phyloP scores from a whole-genome alignment of 1,139 yeast species.

The Magnusiomyces suaveolens region DNA sequence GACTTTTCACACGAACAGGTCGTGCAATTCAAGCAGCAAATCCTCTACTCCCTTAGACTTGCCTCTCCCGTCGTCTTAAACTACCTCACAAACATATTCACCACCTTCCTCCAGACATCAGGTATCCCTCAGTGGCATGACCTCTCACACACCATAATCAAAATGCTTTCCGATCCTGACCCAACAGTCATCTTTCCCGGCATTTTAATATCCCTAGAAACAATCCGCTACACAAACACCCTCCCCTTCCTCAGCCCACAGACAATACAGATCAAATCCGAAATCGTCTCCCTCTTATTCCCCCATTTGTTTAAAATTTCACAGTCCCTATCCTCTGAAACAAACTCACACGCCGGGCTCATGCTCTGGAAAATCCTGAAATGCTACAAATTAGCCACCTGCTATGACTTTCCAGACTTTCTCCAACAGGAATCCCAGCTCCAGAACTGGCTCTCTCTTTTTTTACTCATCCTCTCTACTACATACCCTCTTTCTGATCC shows the following conservation, averaged over 20 bases:
- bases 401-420: conserved; percentile 7
- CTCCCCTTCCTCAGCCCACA: background rate
- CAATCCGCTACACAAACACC: background rate
- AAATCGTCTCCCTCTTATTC: conserved; percentile 7
- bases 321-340: conserved; percentile 6
- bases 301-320: conserved; percentile 11
- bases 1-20: background rate
- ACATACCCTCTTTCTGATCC: background rate
- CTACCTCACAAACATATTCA: conserved; percentile 10
- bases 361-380: conserved; percentile 14
- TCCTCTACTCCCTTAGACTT: conserved; percentile 8
- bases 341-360: conserved; percentile 10
- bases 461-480: conserved; percentile 7
- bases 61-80: conserved; percentile 12
- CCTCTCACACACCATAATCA: conserved; percentile 7
- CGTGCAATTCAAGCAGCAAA: conserved; percentile 9
- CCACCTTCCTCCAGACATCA: background rate
- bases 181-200: conserved; percentile 10
- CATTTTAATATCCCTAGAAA: conserved; percentile 7
- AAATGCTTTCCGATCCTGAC: conserved; percentile 11
- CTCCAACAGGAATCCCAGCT: conserved; percentile 11
- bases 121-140: conserved; percentile 12
- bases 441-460: conserved; percentile 10
- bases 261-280: background rate
- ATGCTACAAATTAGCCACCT: conserved; percentile 10